Conservation (phyloP, 1,139 yeast species). For the Suhomyces bolitotheri region DNA sequence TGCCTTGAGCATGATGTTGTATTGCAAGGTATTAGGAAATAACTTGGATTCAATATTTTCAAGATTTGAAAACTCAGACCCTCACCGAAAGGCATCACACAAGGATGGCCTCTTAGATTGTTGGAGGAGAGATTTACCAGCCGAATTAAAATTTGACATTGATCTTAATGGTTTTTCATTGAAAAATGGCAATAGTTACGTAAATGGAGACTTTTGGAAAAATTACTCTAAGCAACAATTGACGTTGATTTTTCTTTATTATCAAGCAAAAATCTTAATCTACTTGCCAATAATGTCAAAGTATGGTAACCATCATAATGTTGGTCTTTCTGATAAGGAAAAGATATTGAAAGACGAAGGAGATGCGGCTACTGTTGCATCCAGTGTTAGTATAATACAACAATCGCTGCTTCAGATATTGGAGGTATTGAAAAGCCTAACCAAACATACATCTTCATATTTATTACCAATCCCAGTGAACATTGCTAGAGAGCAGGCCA, state of each 20-base stretch:
- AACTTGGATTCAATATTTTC: constrained; percentile 67
- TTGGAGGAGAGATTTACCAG: constrained; percentile 76
- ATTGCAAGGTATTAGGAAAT: constrained; percentile 70
- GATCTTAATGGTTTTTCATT: constrained; percentile 63
- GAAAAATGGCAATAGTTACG: constrained; percentile 27
- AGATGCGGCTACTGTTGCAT: constrained; percentile 23
- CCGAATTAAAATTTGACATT: constrained; percentile 61
- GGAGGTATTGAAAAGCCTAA: constrained; percentile 54
- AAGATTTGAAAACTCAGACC: constrained; percentile 42
- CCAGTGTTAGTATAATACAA: constrained; percentile 68
- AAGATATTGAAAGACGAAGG: constrained; percentile 31
- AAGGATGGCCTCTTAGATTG: constrained; percentile 72
- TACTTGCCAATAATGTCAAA: constrained; percentile 71
- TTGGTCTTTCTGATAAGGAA: constrained; percentile 46
- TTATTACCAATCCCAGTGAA: constrained; percentile 69
- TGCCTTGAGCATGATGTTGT: constrained; percentile 66
- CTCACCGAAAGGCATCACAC: constrained; percentile 41
- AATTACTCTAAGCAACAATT: constrained; percentile 52
- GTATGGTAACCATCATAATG: constrained; percentile 46
- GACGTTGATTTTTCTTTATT: constrained; percentile 64
- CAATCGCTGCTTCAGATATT: constrained; percentile 72
- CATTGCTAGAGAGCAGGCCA: constrained; percentile 65
- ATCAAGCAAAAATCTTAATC: constrained; percentile 76
- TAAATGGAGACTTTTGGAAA: constrained; percentile 35
- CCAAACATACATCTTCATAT: constrained; percentile 38